phyloP scores from a whole-genome alignment of 2,329 filamentous ascomycete species.

The Cryoendolithus antarcticus region DNA sequence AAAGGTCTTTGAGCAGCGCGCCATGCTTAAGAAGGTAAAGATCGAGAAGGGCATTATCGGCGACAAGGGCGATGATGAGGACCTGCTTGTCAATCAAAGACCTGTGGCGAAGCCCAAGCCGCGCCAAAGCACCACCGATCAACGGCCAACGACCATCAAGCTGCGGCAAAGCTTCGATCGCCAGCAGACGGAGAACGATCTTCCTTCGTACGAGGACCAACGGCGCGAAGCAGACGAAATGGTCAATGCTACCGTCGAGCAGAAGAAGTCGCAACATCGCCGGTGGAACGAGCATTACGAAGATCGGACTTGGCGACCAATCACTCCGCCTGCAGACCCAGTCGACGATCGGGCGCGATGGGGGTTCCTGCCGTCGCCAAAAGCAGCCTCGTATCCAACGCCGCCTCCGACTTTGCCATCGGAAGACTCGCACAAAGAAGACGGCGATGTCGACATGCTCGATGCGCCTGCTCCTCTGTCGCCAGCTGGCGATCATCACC shows the following conservation, averaged over 20 bases:
- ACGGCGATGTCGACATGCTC: conserved; percentile 27
- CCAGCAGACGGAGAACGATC: conserved; percentile 63
- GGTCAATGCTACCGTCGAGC: conserved; percentile 70
- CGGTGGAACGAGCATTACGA: conserved; percentile 86
- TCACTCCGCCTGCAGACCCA: conserved; percentile 61
- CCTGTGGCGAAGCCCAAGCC: conserved; percentile 38
- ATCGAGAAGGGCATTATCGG: conserved; percentile 66
- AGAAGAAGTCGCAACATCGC: conserved; percentile 75
- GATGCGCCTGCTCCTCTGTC: conserved; percentile 10
- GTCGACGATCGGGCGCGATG: conserved; percentile 16
- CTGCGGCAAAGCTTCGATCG: conserved; percentile 49
- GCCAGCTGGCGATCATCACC: conserved; percentile 1
- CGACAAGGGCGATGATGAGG: conserved; percentile 85
- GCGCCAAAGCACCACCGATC: conserved; percentile 46
- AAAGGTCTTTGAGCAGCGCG: conserved; percentile 70
- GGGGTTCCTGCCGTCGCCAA: conserved; percentile 15
- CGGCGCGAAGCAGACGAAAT: conserved; percentile 70
- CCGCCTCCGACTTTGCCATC: conserved; percentile 36
- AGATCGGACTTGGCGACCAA: conserved; percentile 73
- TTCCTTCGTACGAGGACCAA: conserved; percentile 64
- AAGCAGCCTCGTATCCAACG: conserved; percentile 27
- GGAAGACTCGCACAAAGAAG: conserved; percentile 23
- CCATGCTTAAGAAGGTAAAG: conserved; percentile 77
- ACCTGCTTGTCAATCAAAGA: conserved; percentile 81
- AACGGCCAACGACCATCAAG: conserved; percentile 47